Conservation (phyloP, 2,329 filamentous ascomycete genomes). For the Sphaerulina musiva region DNA sequence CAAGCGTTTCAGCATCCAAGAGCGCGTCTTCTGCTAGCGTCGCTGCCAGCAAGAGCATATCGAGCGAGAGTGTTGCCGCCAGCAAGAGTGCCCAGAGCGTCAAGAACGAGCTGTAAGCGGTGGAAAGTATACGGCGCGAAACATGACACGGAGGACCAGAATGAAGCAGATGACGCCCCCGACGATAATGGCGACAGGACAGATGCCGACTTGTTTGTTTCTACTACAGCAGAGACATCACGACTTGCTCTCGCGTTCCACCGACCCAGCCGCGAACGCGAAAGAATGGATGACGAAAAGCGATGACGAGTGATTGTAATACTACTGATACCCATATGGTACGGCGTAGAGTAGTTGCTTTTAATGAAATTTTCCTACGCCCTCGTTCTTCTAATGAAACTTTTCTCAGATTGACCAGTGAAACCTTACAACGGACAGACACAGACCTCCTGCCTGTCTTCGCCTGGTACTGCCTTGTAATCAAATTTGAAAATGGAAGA, state of each 20-base stretch:
- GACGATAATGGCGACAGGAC: background rate
- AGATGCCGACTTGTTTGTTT: constrained; percentile 5
- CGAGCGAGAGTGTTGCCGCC: constrained; percentile 31
- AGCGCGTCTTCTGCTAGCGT: constrained; percentile 24
- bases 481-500: too few species aligned
- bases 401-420: too few species aligned
- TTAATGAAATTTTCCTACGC: background rate
- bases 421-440: too few species aligned
- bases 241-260: constrained; percentile 22
- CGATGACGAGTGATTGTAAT: constrained; percentile 14
- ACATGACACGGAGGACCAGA: background rate
- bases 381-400: too few species aligned
- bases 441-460: too few species aligned
- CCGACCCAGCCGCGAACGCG: constrained; percentile 10
- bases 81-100: constrained; percentile 25
- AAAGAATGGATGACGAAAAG: constrained; percentile 20
- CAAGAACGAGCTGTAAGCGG: constrained; percentile 19
- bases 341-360: constrained; percentile 13
- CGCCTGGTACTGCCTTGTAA: too few species aligned
- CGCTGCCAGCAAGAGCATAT: constrained; percentile 27
- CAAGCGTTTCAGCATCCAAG: constrained; percentile 30
- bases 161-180: constrained; percentile 1
- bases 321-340: constrained; percentile 19
- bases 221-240: constrained; percentile 27
- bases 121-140: too few species aligned